Conservation (phyloP, 306 rosid genomes). For the Ochetophila trinervis region DNA sequence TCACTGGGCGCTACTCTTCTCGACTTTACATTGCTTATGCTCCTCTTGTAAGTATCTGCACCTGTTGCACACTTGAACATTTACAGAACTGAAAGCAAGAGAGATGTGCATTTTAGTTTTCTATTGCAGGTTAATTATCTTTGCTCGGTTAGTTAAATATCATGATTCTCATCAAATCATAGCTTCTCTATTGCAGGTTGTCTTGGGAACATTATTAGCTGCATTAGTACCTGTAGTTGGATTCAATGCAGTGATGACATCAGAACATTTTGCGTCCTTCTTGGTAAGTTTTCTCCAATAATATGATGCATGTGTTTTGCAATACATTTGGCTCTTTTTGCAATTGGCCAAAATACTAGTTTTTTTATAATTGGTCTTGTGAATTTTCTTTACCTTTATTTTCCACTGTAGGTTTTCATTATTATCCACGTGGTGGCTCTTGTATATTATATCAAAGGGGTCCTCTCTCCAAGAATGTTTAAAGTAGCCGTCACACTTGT, state of each 20-base stretch:
- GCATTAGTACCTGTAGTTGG: conserved; percentile 97
- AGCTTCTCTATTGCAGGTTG: conserved; percentile 54
- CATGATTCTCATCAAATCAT: conserved; percentile 29
- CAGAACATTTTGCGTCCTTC: conserved; percentile 97
- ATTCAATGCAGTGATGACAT: conserved; percentile 95
- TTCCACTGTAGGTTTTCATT: conserved; percentile 69
- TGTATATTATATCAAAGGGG: conserved; percentile 88
- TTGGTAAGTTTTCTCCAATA: conserved; percentile 52
- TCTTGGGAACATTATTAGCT: conserved; percentile 89
- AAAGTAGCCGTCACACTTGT: conserved; percentile 85
- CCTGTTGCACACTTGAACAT: neutral
- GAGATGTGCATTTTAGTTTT: neutral
- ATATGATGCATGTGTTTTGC: too few relatives aligned
- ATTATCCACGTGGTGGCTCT: conserved; percentile 95
- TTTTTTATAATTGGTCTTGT: neutral
- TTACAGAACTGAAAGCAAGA: neutral
- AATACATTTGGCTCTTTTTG: too few relatives aligned
- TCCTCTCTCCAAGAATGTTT: conserved; percentile 89
- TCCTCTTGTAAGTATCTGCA: conserved; percentile 79
- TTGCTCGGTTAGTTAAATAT: neutral
- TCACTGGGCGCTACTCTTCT: conserved; percentile 94
- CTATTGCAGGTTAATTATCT: neutral
- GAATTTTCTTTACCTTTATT: neutral
- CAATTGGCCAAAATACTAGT: too few relatives aligned
- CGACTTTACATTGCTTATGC: conserved; percentile 93